Evolutionary conservation across 306 rosid species (phyloP), one percentile per base, ranked within the genome.

Genomic region (Rosa rugosa): DNA sequence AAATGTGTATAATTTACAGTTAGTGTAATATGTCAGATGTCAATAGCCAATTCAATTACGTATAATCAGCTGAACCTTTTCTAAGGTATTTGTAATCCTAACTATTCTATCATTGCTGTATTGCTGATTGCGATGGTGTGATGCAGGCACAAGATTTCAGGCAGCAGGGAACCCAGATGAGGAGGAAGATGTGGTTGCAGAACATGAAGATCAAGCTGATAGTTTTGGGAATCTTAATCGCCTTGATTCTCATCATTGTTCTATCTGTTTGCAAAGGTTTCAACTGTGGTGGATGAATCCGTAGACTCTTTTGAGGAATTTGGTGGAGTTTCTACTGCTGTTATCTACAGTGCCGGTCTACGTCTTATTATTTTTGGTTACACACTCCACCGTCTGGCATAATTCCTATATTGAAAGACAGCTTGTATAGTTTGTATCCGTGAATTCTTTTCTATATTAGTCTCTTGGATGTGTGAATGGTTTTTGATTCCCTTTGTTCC

Each of bases 141-240:
- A 80, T 81, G 70, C 89, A 94, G 98, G 98, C 98, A 11, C 97
- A 91, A 82, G 98, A 91, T 83, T 94, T 94, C 75, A 89, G 89
- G 88, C 92, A 89, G 86, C 98, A 94, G 78, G 98, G 98, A 80
- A 94, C 98, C 79, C 77, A 88, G 90, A 85, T 94, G 78, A 91
- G 90, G 88, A 91, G 98, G 81, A 91, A 91, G 91, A 94, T 94
- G 98, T 94, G 98, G 97, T 80, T 83, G 40, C 89, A 94, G 83
- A 94, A 94, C 84, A 94, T 94, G 98, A 94, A 94, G 91, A 85
- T 90, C 70, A 94, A 91, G 89, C 86, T 94, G 59, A 84, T 94
- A 60, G 97, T 90, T 83, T 75, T 91, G 83, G 98, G 81, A 45
- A 94, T 94, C 88, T 31, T 91, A n/a, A 66, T 90, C 20, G 88